These are phyloP conservation scores for Helotiales sp. DNA, from an alignment of 2,329 filamentous ascomycete species.

Conservation along the genomic window DNA sequence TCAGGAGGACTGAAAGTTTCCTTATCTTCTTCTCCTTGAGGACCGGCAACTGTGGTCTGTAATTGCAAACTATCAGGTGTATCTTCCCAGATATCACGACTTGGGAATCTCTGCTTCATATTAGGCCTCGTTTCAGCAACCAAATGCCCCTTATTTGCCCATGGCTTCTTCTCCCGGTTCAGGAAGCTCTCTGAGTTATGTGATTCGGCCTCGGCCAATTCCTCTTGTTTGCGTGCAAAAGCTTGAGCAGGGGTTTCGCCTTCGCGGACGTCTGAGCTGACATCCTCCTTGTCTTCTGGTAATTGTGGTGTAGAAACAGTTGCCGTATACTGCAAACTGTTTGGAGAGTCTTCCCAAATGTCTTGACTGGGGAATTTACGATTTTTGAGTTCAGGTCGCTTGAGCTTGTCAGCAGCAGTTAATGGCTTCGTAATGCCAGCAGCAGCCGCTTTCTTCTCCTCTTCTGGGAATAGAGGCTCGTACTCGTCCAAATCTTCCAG, in stretches of 20 bases:
- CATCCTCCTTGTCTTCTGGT: slow-evolving; percentile 42
- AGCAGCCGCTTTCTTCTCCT: slow-evolving; percentile 52
- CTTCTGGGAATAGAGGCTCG: slow-evolving; percentile 89
- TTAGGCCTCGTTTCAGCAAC: slow-evolving; percentile 54
- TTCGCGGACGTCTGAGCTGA: slow-evolving; percentile 5
- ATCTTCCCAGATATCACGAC: slow-evolving; percentile 93
- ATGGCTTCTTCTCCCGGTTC: slow-evolving; percentile 50
- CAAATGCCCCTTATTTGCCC: slow-evolving; percentile 51
- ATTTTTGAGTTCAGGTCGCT: slow-evolving; percentile 52
- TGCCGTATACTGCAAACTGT: slow-evolving; percentile 75
- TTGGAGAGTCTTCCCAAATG: slow-evolving; percentile 94
- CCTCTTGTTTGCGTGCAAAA: slow-evolving; percentile 66
- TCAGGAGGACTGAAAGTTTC: slow-evolving; percentile 42
- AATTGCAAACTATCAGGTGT: slow-evolving; percentile 79
- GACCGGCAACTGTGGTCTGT: slow-evolving; percentile 68
- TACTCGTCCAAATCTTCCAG: slow-evolving; percentile 91
- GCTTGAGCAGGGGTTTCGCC: slow-evolving; percentile 58
- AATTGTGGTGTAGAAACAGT: slow-evolving; percentile 82
- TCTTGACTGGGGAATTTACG: slow-evolving; percentile 91
- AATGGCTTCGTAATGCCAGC: slow-evolving; percentile 44
- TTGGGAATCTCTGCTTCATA: slow-evolving; percentile 76
- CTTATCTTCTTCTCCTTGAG: slow-evolving; percentile 48
- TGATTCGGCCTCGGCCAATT: slow-evolving; percentile 59
- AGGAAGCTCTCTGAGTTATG: slow-evolving; percentile 51
- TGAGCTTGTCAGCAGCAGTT: slow-evolving; percentile 55